A percentile compares a stretch with the other conserved stretches of the same genome.
Conservation (phyloP, 345 rosid species). For the Eucalyptus paniculata region DNA sequence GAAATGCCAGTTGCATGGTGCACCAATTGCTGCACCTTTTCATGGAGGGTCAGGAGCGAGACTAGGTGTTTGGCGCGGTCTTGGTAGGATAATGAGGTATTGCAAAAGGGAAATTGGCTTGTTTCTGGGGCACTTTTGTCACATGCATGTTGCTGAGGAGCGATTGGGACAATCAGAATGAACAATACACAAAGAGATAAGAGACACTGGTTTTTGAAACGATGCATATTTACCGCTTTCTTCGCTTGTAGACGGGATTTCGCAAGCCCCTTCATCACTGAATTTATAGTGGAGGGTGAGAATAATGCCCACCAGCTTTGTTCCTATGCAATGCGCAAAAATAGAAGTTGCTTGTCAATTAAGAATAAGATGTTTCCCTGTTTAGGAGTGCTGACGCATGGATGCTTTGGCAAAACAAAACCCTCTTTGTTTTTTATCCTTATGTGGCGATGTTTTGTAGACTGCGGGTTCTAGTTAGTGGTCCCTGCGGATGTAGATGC, state of each 20-base stretch:
- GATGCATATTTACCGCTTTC: neutral
- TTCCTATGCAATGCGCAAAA: neutral
- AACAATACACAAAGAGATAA: neutral
- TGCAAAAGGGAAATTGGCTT: conserved; percentile 14
- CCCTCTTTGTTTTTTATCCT: neutral
- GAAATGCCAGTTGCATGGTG: conserved; percentile 3
- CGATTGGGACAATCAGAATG: neutral
- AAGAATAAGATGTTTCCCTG: neutral
- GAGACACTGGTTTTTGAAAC: neutral
- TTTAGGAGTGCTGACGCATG: neutral
- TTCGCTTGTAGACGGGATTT: neutral
- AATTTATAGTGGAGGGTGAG: neutral
- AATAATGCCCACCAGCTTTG: neutral
- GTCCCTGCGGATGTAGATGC: neutral
- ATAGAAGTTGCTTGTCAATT: conserved; percentile 3
- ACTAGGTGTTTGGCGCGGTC: conserved; percentile 18
- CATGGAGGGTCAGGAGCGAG: conserved; percentile 4
- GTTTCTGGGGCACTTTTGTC: conserved; percentile 15
- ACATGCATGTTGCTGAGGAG: conserved; percentile 23
- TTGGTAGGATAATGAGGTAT: conserved; percentile 5
- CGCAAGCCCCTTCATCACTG: neutral
- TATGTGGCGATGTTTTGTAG: neutral
- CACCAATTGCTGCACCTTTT: conserved; percentile 20
- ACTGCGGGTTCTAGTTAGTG: neutral
- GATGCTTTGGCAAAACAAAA: neutral